These are phyloP conservation scores for Globisporangium okanoganense DNA, from an alignment of 352 stramenopile species.

Conservation along the genomic window DNA sequence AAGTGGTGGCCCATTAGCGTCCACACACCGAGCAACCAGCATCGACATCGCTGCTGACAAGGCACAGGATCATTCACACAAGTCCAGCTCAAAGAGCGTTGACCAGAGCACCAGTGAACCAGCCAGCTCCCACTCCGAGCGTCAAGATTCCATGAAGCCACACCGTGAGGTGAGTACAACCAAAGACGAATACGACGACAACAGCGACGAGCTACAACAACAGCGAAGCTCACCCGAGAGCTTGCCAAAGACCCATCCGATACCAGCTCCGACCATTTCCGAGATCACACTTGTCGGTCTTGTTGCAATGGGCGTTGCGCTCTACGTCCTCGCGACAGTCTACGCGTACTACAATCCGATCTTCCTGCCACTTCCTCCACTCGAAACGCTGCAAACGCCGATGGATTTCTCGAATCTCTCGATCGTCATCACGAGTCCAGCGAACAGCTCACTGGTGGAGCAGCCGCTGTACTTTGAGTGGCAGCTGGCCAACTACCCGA, in stretches of 20 bases:
- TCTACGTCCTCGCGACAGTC: slow-evolving; percentile 37
- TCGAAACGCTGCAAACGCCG: slow-evolving; percentile 28
- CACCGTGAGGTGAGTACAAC: not conserved
- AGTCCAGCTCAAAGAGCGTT: not conserved
- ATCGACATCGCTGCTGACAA: not conserved
- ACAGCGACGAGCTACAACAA: not conserved
- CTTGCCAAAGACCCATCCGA: not conserved
- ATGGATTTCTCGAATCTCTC: slow-evolving; percentile 47
- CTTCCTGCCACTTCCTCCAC: slow-evolving; percentile 30
- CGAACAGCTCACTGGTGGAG: slow-evolving; percentile 15
- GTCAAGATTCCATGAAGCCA: not conserved
- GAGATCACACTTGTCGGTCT: slow-evolving; percentile 23
- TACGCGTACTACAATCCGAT: slow-evolving; percentile 43
- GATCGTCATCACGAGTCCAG: slow-evolving; percentile 28
- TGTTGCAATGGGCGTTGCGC: slow-evolving; percentile 24
- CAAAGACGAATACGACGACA: not conserved
- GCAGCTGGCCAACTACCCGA: slow-evolving; percentile 35
- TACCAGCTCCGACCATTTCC: slow-evolving; percentile 2
- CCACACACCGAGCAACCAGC: not conserved
- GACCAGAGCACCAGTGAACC: not conserved
- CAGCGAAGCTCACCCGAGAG: not conserved
- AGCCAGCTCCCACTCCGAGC: not conserved
- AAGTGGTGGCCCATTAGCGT: not conserved
- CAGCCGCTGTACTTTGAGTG: slow-evolving; percentile 29
- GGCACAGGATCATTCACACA: not conserved